A percentile compares a stretch with the other conserved stretches of the same genome.
Conservation (phyloP, 306 rosid species). For the Begonia peltatifolia region DNA sequence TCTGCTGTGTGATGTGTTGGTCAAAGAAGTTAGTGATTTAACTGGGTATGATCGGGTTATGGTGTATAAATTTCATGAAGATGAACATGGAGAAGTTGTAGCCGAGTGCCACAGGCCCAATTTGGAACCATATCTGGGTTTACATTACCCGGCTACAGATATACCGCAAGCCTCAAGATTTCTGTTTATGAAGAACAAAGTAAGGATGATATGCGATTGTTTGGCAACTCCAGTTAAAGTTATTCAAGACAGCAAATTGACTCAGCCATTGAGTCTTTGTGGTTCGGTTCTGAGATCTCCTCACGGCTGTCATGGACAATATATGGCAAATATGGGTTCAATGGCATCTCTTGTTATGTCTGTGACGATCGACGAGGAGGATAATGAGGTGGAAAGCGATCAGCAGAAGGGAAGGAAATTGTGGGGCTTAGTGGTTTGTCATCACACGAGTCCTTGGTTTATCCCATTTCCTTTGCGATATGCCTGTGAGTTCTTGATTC, state of each 20-base stretch:
- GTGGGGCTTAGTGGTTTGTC: conserved; percentile 39
- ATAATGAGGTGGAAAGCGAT: conserved; percentile 18
- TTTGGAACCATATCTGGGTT: conserved; percentile 27
- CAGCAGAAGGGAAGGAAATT: conserved; percentile 23
- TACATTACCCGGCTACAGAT: conserved; percentile 35
- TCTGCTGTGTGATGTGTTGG: conserved; percentile 23
- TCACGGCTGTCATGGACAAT: conserved; percentile 28
- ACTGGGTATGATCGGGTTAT: conserved; percentile 29
- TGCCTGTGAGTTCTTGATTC: conserved; percentile 38
- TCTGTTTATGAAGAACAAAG: conserved; percentile 32
- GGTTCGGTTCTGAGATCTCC: conserved; percentile 32
- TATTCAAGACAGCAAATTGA: conserved; percentile 20
- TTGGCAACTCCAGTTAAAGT: conserved; percentile 30
- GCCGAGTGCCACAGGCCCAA: conserved; percentile 24
- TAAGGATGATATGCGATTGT: conserved; percentile 35
- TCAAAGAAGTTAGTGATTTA: conserved; percentile 29
- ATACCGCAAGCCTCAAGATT: conserved; percentile 34
- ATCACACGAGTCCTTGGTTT: conserved; percentile 32
- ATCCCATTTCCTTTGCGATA: conserved; percentile 33
- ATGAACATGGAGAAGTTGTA: conserved; percentile 34
- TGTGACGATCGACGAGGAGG: conserved; percentile 22
- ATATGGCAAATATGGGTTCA: conserved; percentile 32
- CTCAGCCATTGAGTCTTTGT: conserved; percentile 25
- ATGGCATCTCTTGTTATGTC: conserved; percentile 31
- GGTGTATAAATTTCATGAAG: conserved; percentile 37